Evolutionary conservation across 2,329 filamentous ascomycete genomes (phyloP).

Genomic region (Trichothecium sympodiale): DNA sequence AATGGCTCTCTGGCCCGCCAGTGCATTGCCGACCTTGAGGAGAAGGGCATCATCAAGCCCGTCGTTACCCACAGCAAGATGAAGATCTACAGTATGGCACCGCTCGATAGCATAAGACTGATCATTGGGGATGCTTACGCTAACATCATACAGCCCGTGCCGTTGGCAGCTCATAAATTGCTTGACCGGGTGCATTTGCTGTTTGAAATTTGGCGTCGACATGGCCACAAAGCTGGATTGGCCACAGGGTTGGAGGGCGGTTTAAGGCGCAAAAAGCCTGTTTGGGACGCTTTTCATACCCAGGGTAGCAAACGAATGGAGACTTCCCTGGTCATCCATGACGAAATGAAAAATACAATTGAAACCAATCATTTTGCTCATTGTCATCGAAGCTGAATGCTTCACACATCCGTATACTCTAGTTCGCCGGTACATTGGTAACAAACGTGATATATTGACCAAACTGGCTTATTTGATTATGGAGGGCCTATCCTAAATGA

Average conservation of each 20-base stretch:
- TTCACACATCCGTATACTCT: too few relatives aligned
- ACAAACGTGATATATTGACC: too few relatives aligned
- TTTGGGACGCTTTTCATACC: slow-evolving; percentile 29
- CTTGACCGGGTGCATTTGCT: slow-evolving; percentile 10
- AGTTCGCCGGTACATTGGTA: too few relatives aligned
- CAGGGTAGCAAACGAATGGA: slow-evolving; percentile 26
- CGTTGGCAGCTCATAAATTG: slow-evolving; percentile 38
- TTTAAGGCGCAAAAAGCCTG: slow-evolving; percentile 22
- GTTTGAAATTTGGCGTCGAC: slow-evolving; percentile 24
- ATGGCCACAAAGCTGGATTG: slow-evolving; percentile 23
- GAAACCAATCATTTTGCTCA: slow-evolving; percentile 9
- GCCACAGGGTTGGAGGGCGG: slow-evolving; percentile 22
- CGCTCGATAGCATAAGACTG: neutral
- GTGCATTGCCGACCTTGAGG: slow-evolving; percentile 87
- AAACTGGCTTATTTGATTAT: too few relatives aligned
- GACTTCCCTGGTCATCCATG: slow-evolving; percentile 26
- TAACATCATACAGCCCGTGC: slow-evolving; percentile 42
- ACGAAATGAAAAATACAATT: slow-evolving; percentile 23
- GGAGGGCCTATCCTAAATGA: too few relatives aligned
- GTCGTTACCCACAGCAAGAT: slow-evolving; percentile 93
- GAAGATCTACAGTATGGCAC: slow-evolving; percentile 83
- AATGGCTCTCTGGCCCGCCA: slow-evolving; percentile 92
- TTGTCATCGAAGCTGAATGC: neutral
- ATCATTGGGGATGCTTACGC: slow-evolving; percentile 4
- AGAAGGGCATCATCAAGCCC: slow-evolving; percentile 98